Conservation (phyloP, 192 early-diverging fungal species). For the Coemansia asiatica region DNA sequence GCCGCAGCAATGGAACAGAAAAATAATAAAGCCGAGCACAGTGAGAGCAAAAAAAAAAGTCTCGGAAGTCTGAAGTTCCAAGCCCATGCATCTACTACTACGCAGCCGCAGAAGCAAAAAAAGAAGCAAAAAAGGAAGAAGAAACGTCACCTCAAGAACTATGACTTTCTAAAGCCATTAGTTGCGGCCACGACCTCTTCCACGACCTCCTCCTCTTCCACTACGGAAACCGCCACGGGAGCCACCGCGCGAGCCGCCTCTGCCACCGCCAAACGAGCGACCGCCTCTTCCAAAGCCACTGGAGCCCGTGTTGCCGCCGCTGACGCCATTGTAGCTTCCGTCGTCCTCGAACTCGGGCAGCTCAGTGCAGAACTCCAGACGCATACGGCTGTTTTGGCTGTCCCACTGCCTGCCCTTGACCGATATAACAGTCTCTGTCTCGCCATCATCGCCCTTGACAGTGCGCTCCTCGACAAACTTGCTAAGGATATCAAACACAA, state of each 20-base stretch:
- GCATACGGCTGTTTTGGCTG: conserved; percentile 60
- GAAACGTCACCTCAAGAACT: no score
- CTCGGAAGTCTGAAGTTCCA: not conserved
- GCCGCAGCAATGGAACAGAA: not conserved
- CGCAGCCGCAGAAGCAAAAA: not conserved
- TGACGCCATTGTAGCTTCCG: conserved; percentile 15
- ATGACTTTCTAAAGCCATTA: not conserved
- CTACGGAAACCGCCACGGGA: conserved; percentile 40
- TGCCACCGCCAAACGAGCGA: conserved; percentile 39
- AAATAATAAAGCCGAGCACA: not conserved
- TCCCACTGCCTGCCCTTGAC: conserved; percentile 73
- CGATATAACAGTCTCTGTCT: conserved; percentile 33
- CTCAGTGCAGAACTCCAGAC: conserved; percentile 66
- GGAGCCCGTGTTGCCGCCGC: conserved; percentile 43
- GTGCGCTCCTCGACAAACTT: conserved; percentile 69
- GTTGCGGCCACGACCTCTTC: conserved; percentile 12
- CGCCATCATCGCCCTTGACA: conserved; percentile 27
- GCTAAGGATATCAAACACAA: conserved; percentile 81
- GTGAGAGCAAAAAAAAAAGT: not conserved
- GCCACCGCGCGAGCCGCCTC: conserved; percentile 49
- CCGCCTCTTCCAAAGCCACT: conserved; percentile 48
- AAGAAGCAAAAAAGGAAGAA: no score
- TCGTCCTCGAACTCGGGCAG: conserved; percentile 80
- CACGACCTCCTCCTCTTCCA: conserved; percentile 34
- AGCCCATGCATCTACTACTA: not conserved